A percentile compares a stretch with the other conserved stretches of the same genome.
Conservation (phyloP, 306 rosid genomes). For the Adenanthera pavonina region DNA sequence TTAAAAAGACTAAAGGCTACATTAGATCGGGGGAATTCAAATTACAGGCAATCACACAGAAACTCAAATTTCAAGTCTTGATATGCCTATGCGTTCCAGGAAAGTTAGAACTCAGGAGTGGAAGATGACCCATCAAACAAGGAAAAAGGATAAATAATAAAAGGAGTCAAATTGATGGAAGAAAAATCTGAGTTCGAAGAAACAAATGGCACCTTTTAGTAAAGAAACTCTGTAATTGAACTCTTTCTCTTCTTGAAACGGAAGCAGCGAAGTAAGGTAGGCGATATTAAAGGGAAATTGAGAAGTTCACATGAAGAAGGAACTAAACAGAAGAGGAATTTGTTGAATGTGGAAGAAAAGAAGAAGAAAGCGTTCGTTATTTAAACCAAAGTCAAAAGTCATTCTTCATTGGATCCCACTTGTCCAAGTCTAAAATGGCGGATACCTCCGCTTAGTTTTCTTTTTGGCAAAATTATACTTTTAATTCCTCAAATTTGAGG, state of each 20-base stretch:
- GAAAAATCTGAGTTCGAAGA: conserved; percentile 8
- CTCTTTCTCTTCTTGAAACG: background rate
- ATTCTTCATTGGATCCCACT: background rate
- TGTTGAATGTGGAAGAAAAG: background rate
- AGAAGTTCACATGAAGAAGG: background rate
- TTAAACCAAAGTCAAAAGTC: conserved; percentile 10
- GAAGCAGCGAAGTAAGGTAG: background rate
- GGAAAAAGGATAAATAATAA: background rate
- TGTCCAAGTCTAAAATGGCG: conserved; percentile 2
- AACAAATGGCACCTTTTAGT: conserved; percentile 10
- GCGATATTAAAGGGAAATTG: background rate
- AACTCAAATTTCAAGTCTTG: background rate
- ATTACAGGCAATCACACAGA: background rate
- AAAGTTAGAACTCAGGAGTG: conserved; percentile 10
- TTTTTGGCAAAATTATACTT: background rate
- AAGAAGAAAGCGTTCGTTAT: background rate
- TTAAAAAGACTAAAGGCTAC: background rate
- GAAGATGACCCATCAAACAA: background rate
- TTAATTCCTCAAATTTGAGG: no score
- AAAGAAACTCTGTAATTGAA: background rate
- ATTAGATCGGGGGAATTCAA: background rate
- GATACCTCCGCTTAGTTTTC: background rate
- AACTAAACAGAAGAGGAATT: background rate
- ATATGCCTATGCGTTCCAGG: background rate
- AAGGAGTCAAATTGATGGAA: background rate